These are phyloP conservation scores for Aspergillus neotritici DNA, from an alignment of 2,329 filamentous ascomycete genomes.

Conservation along the genomic window DNA sequence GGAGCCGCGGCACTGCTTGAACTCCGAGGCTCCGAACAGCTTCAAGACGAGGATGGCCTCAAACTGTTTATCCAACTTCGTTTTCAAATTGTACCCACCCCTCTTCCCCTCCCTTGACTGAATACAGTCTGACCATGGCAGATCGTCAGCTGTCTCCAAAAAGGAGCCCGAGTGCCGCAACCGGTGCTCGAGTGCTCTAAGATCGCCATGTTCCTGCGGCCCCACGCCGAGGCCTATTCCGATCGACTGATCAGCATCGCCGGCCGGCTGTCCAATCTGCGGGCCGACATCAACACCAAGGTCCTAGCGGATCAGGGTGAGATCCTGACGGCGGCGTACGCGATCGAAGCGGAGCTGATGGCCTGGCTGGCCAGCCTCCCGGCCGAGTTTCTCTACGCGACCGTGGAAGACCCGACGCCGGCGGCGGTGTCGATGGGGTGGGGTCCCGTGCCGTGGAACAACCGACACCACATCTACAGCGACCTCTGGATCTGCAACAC, in stretches of 20 bases:
- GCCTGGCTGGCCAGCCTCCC: conserved; percentile 27
- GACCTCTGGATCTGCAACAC: conserved; percentile 51
- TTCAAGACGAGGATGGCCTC: conserved; percentile 43
- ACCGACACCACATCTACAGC: conserved; percentile 52
- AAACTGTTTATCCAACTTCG: conserved; percentile 52
- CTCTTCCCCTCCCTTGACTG: neutral
- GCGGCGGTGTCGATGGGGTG: conserved; percentile 31
- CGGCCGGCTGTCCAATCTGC: conserved; percentile 28
- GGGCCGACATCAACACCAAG: conserved; percentile 28
- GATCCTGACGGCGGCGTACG: conserved; percentile 28
- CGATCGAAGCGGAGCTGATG: conserved; percentile 31
- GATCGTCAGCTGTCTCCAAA: conserved; percentile 35
- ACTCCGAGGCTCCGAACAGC: conserved; percentile 33
- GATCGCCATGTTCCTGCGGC: conserved; percentile 25
- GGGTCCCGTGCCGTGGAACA: conserved; percentile 38
- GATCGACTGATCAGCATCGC: conserved; percentile 27
- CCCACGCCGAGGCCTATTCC: conserved; percentile 22
- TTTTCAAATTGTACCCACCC: conserved; percentile 48
- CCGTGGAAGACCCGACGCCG: conserved; percentile 16
- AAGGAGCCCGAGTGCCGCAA: conserved; percentile 24
- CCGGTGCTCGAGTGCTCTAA: conserved; percentile 29
- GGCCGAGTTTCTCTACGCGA: conserved; percentile 24
- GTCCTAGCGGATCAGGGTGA: conserved; percentile 21
- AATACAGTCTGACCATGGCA: conserved; percentile 11
- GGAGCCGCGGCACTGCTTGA: conserved; percentile 56